Evolutionary conservation across 495 filamentous ascomycete species (phyloP).

Genomic region (Geoglossum glabrum): DNA sequence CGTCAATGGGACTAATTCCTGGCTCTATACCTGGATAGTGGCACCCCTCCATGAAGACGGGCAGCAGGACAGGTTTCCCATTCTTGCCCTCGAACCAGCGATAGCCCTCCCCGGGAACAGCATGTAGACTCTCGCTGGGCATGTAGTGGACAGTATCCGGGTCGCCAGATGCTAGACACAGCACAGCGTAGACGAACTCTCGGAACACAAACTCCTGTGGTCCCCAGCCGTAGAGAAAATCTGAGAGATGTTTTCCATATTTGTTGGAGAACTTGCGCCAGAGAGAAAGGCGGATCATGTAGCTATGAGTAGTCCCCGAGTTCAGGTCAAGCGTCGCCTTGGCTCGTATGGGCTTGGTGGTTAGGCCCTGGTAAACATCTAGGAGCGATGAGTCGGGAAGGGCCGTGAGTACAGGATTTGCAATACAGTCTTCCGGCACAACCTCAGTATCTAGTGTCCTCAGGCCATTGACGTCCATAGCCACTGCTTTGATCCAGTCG

Average conservation of each 20-base stretch:
- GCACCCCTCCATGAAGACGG: neutral
- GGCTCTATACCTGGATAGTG: neutral
- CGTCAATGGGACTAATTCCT: neutral
- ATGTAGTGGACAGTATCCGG: neutral
- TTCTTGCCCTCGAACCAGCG: neutral
- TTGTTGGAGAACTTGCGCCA: neutral
- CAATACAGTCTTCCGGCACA: constrained; percentile 4
- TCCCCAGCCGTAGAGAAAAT: neutral
- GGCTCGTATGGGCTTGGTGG: too few relatives aligned
- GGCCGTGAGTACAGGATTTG: neutral
- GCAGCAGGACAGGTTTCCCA: neutral
- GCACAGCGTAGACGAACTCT: neutral
- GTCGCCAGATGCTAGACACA: neutral
- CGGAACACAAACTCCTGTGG: neutral
- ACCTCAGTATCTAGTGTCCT: neutral
- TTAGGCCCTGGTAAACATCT: too few relatives aligned
- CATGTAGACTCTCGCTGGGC: neutral
- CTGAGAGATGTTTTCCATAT: neutral
- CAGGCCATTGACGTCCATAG: neutral
- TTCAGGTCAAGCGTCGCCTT: too few relatives aligned
- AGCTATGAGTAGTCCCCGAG: too few relatives aligned
- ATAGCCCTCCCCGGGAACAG: neutral
- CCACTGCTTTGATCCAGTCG: constrained; percentile 5
- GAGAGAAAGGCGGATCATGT: neutral
- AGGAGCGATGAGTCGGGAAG: neutral